Conservation (phyloP, 2,329 filamentous ascomycete species). For the Xylaria polymorpha region DNA sequence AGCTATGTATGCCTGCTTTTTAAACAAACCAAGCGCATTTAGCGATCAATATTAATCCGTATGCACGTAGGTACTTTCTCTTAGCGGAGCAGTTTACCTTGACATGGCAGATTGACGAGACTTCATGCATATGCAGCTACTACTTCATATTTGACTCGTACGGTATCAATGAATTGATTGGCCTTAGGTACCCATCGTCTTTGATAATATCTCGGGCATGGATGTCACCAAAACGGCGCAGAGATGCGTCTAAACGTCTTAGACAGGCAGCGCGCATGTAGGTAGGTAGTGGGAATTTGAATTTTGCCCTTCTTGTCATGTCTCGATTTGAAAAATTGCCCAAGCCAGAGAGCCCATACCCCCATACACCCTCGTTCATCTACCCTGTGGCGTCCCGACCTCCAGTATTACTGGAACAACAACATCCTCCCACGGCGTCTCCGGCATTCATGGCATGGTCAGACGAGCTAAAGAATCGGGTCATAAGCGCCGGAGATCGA, state of each 20-base stretch:
- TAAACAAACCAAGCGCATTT: not conserved
- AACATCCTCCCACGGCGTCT: not conserved
- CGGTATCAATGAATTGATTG: not conserved
- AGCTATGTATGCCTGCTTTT: not conserved
- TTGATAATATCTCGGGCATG: not conserved
- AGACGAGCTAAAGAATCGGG: not conserved
- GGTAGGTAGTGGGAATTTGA: not conserved
- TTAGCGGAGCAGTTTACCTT: not conserved
- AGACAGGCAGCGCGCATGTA: not conserved
- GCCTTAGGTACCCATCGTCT: not conserved
- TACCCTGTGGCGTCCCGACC: not conserved
- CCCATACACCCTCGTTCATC: not conserved
- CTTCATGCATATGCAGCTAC: constrained; percentile 9
- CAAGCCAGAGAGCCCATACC: not conserved
- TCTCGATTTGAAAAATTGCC: not conserved
- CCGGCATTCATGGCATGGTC: not conserved
- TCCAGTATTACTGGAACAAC: not conserved
- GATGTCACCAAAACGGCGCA: not conserved
- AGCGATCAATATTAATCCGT: not conserved
- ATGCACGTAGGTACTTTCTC: not conserved
- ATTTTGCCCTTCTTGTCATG: constrained; percentile 6
- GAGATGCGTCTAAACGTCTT: constrained; percentile 2
- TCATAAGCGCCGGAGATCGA: constrained; percentile 6
- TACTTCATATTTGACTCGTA: not conserved
- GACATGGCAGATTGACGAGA: not conserved